These are phyloP conservation scores for Penicillium sp. DNA, from an alignment of 2,329 filamentous ascomycete species.

Conservation along the genomic window DNA sequence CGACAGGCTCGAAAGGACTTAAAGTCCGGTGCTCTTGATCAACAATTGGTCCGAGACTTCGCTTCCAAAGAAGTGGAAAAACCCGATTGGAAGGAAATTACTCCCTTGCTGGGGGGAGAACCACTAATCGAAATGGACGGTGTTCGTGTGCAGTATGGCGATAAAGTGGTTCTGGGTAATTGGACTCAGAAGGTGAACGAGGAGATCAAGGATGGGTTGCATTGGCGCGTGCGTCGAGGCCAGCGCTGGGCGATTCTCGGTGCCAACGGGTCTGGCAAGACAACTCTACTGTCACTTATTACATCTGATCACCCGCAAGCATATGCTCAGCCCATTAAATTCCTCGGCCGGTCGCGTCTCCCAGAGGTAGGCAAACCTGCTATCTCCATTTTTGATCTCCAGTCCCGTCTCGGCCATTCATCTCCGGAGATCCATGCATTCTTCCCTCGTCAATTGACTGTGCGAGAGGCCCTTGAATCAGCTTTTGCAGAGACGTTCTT, in stretches of 20 bases:
- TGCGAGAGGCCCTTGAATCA: conserved; percentile 75
- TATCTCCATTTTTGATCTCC: conserved; percentile 89
- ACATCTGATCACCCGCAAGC: conserved; percentile 95
- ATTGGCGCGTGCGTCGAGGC: conserved; percentile 79
- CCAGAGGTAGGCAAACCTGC: conserved; percentile 70
- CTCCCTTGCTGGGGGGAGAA: conserved; percentile 54
- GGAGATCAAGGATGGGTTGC: conserved; percentile 60
- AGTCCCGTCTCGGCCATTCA: conserved; percentile 84
- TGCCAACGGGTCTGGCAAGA: conserved; percentile 92
- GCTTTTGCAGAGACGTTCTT: conserved; percentile 90
- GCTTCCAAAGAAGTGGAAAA: conserved; percentile 17
- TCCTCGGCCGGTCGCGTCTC: conserved; percentile 80
- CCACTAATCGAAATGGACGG: conserved; percentile 83
- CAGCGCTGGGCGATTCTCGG: conserved; percentile 92
- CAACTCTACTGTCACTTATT: conserved; percentile 86
- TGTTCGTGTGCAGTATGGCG: conserved; percentile 76
- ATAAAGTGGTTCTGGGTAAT: conserved; percentile 74
- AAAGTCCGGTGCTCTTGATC: conserved; percentile 23
- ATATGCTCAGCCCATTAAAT: conserved; percentile 80
- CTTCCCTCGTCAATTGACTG: conserved; percentile 74
- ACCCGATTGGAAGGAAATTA: conserved; percentile 6
- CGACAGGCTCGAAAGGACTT: conserved; percentile 6
- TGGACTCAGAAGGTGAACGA: conserved; percentile 65
- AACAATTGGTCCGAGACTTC: conserved; percentile 28
- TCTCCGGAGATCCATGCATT: conserved; percentile 92